Evolutionary conservation across 2,329 filamentous ascomycete genomes (phyloP), one percentile per base, ranked within the genome.

Genomic region (Boeremia lycopersici): DNA sequence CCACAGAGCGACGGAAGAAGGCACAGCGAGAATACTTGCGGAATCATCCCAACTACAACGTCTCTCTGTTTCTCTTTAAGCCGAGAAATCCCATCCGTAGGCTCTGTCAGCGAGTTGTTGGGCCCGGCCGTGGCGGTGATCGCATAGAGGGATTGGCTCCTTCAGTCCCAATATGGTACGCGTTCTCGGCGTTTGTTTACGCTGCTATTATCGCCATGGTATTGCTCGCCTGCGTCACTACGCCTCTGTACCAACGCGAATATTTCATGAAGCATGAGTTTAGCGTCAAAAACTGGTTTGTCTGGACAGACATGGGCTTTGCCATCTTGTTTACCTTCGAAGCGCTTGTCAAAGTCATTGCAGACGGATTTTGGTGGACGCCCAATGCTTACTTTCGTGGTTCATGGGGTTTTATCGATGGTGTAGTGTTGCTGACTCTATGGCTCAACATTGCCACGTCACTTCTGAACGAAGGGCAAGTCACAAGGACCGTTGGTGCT

Each of bases 351-450:
- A 99, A 99, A 74, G 87, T 96, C 50, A 86, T 99, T 65, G 95
- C 95, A 0, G 95, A 99, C 77, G 95, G 95, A 7, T 89, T 96
- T 66, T 89, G 97, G 73, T 98, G 91, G 86, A 97, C 95, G 0
- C 95, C 95, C 0, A 97, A 99, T 75, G 96, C 96, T 2, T 99
- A 96, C 72, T 91, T 97, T 73, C 88, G 95, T 66, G 93, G 93
- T 70, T 93, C 93, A 0, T 99, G 95, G 95, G 96, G 95, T 6
- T 87, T 96, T 58, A 97, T 99, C 61, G 95, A 99, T 70, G 91
- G 89, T 0, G 76, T 98, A 39, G 95, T 99, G 62, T 81, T 99
- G 47, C 79, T 96, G 51, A 98, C 95, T 0, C 84, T 99, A 8
- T 98, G 95, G 93, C 89, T 97, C 71, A 98, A 96, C 68, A 91